These are phyloP conservation scores for Leptodontidium sp. DNA, from an alignment of 2,329 filamentous ascomycete genomes.

Conservation along the genomic window DNA sequence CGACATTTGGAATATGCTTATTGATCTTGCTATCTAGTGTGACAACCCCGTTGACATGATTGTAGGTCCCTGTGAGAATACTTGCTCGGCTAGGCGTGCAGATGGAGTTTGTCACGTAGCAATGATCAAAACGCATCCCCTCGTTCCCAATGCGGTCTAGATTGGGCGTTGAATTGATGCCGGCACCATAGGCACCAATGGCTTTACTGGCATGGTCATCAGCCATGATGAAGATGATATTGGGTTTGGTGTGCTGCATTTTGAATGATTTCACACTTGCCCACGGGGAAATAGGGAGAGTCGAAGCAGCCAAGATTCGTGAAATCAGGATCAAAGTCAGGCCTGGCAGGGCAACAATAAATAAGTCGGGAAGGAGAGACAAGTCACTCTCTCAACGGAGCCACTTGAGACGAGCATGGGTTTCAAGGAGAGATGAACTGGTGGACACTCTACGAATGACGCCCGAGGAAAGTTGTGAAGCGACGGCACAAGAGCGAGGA, in stretches of 20 bases:
- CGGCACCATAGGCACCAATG: background rate
- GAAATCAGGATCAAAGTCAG: too few relatives aligned
- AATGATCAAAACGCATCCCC: slow-evolving; percentile 3
- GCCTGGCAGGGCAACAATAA: too few relatives aligned
- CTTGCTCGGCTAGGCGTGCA: slow-evolving; percentile 4
- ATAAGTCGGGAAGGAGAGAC: too few relatives aligned
- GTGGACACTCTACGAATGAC: too few relatives aligned
- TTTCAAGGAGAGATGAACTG: too few relatives aligned
- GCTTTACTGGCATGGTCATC: slow-evolving; percentile 6
- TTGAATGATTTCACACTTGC: slow-evolving; percentile 22
- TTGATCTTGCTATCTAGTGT: slow-evolving; percentile 1
- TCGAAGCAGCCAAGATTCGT: too few relatives aligned
- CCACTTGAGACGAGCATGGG: too few relatives aligned
- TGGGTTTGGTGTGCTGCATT: background rate
- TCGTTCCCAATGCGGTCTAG: background rate
- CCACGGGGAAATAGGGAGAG: slow-evolving; percentile 11
- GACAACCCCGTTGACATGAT: slow-evolving; percentile 9
- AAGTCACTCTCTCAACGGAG: too few relatives aligned
- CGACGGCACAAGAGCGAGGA: too few relatives aligned
- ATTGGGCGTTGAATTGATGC: background rate
- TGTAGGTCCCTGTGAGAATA: slow-evolving; percentile 7
- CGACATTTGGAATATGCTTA: slow-evolving; percentile 4
- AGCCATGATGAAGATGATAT: slow-evolving; percentile 3
- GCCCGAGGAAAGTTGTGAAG: too few relatives aligned
- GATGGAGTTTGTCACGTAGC: slow-evolving; percentile 6